Evolutionary conservation across 1,284 basidiomycete genomes (phyloP).

Genomic region (Fomitopsis betulina): DNA sequence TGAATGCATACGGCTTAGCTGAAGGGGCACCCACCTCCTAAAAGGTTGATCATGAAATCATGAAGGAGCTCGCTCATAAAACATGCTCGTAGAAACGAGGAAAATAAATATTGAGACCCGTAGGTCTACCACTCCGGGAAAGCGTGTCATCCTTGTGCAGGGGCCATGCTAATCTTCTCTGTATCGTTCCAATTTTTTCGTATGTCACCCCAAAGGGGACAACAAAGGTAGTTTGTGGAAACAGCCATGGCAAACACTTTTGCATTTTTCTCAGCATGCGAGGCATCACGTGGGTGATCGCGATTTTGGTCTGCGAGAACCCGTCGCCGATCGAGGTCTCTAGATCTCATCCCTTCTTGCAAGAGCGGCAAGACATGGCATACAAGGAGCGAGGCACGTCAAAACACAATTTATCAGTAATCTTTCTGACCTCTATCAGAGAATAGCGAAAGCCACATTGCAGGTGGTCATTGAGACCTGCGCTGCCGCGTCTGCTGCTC

Average conservation of each 20-base stretch:
- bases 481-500: slow-evolving; percentile 36
- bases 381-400: slow-evolving; percentile 19
- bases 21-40: too few species aligned
- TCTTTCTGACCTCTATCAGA: slow-evolving; percentile 13
- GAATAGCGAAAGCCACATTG: slow-evolving; percentile 21
- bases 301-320: background rate
- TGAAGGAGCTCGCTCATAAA: background rate
- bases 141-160: slow-evolving; percentile 22
- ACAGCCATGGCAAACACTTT: background rate
- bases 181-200: slow-evolving; percentile 22
- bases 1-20: too few species aligned
- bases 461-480: slow-evolving; percentile 36
- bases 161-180: slow-evolving; percentile 23
- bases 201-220: slow-evolving; percentile 21
- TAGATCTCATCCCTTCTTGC: background rate
- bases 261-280: slow-evolving; percentile 6
- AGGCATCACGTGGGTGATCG: background rate
- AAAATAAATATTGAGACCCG: slow-evolving; percentile 21
- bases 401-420: background rate
- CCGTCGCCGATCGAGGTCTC: background rate
- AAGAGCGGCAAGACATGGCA: slow-evolving; percentile 5
- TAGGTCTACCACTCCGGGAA: slow-evolving; percentile 22
- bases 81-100: background rate
- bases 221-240: background rate
- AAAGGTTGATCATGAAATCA: too few species aligned